Base-by-base conservation (phyloP, 495 filamentous ascomycete species). In the Aspergillus diversus region DNA sequence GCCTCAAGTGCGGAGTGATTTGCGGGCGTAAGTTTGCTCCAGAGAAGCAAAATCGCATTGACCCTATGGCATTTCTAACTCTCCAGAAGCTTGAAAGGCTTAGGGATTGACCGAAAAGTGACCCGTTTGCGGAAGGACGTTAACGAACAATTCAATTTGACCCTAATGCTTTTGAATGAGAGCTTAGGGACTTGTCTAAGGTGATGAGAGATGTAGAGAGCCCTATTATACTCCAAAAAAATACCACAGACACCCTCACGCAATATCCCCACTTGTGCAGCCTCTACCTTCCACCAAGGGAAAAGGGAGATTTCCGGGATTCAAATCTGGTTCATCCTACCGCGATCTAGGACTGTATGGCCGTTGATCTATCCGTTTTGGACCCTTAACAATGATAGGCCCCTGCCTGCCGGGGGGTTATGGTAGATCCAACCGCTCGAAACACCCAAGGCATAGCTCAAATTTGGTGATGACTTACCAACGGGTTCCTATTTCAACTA, bases 81-180 rank as follows among this genome's bases (percentile, higher is more conserved):
- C 60, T 34, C 12, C 49, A 57, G 15, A 60, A 83, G 80, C 33
- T 54, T 75, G 48, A 75, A 71, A 61, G 65, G 60, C 13, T 49
- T 75, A 35, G 71, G 69, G 48, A 66, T 75, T 16, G 71, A 74
- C 21, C 70, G 59, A 27, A 57, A 31, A 52, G 68, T 78, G 39
- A 51, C 61, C 12, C 61, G 68, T 31, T 55, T 81, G 8, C 74
- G 73, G 16, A 72, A 75, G 61, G 70, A 70, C 51, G 75, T 77
- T 42, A 84, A 74, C 63, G 70, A 79, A 34, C 87, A 90, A 63
- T 90, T 88, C 64, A 83, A 89, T 50, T 80, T 82, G 75, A 91
- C 88, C 5, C 59, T 93, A 32, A 80, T 82, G 58, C 89, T 91
- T 78, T 75, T 93, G 43, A 93, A 93, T 70, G 84, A 91, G 52